Evolutionary conservation across 352 stramenopile genomes (phyloP), one percentile per base, ranked within the genome.

Genomic region (Saprolegnia diclina): DNA sequence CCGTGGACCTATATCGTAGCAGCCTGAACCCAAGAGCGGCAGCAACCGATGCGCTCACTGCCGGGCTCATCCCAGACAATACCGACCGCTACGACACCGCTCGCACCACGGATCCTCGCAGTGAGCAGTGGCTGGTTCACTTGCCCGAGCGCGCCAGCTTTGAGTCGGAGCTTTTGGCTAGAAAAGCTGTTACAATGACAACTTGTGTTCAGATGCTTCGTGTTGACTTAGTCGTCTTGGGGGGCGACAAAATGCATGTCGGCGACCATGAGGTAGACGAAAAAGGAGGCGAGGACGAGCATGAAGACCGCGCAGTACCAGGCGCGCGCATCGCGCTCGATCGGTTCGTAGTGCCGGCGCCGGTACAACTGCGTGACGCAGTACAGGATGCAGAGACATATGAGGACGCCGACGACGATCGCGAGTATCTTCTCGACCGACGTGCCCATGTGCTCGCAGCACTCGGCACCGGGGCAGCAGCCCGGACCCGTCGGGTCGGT

Each of bases 211-310:
- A 45, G 14, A 45, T n/a, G n/a, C n/a, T n/a, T n/a, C n/a, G n/a
- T n/a, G n/a, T n/a, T n/a, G 38, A 45, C 38, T 45, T 45, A 45
- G 7, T 16, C 38, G 14, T 45, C 38, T 14, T 16, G 7, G 50
- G 50, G 50, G 7, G 18, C 50, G n/a, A 18, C 18, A n/a, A 35
- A 56, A 35, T 35, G 26, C n/a, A 56, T 44, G 80, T 77, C 29
- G 40, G 75, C 79, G 50, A 79, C 70, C 38, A 88, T 74, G 37
- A 92, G 75, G 67, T 87, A 87, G 61, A 92, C 73, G 66, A 92
- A 92, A 65, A 90, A 88, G 48, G 54, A 78, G 40, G 83, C 72
- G n/a, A 89, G 69, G 18, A 86, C 72, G 42, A 87, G 64, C 71
- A 86, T 77, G 62, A 90, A 65, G 14, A 63, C 80, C 1, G 75